Base-by-base conservation (phyloP, 2,329 filamentous ascomycete species). In the Diaporthe citriasiana region DNA sequence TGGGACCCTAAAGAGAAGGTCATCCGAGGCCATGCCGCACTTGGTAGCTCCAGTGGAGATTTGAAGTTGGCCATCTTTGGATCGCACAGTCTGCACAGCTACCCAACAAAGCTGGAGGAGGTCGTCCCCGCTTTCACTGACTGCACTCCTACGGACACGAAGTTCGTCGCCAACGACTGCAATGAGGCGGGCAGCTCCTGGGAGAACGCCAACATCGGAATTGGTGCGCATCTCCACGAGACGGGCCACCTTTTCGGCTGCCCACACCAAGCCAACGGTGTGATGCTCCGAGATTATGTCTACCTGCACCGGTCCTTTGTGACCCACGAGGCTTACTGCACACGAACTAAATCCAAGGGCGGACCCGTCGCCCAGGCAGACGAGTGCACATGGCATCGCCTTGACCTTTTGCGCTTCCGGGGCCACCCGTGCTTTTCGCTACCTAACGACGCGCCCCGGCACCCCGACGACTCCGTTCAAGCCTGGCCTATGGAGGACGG, bases 181-280 rank as follows among this genome's bases (percentile, higher is more conserved):
- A 93, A 93, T 78, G 94, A 98, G 77, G 93, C 92, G 9, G 95
- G 95, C 33, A 97, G 94, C 80, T 97, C 92, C 60, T 98, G 96
- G 96, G 96, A 98, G 82, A 92, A 95, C n/a, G 95, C 94, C 35
- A 97, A 96, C 78, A 93, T 98, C 75, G 95, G 95, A 40, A 97
- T 98, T 77, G 96, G 96, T 10, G 95, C 95, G 13, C 96, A 98
- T 82, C 83, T 98, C 63, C 96, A 97, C 82, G 95, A 98, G 83
- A 93, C 93, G 0, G 96, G 96, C 4, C 96, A 97, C 83, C 83
- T 98, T 30, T 93, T 98, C 77, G 96, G 96, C 66, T 97, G 94
- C 77, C 94, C 95, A 13, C 94, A 97, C 80, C 95, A 97, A 80
- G 94, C 97, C 80, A 93, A 87, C 38, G 96, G 97, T n/a, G 88